A percentile compares a stretch with the other conserved stretches of the same genome.
phyloP scores from a whole-genome alignment of 192 early-diverging fungal species.

The Phlyctochytrium bullatum region DNA sequence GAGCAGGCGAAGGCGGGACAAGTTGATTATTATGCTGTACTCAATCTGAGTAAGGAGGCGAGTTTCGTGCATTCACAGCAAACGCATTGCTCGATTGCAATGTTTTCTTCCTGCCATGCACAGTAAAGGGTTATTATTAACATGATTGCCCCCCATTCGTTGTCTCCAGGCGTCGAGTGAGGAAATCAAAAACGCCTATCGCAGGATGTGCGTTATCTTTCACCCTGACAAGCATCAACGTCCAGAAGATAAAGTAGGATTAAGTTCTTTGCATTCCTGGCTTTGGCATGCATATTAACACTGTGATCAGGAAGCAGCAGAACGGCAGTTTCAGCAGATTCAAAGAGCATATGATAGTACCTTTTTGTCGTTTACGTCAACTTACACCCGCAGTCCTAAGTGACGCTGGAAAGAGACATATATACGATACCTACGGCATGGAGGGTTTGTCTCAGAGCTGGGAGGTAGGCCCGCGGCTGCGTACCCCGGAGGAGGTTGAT shows the following conservation, averaged over 20 bases:
- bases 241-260: constrained; percentile 37
- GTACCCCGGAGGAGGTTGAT: constrained; percentile 30
- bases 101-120: background rate
- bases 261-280: too few species aligned
- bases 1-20: constrained; percentile 22
- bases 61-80: background rate
- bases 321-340: constrained; percentile 45
- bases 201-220: constrained; percentile 48
- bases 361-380: background rate
- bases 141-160: background rate
- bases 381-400: constrained; percentile 30
- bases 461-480: constrained; percentile 40
- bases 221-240: constrained; percentile 57
- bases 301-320: constrained; percentile 32
- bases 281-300: background rate
- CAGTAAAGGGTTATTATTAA: background rate
- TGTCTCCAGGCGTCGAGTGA: constrained; percentile 44
- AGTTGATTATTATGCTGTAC: constrained; percentile 24
- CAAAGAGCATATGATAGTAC: constrained; percentile 49
- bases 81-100: background rate
- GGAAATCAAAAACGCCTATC: constrained; percentile 52
- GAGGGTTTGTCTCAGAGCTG: constrained; percentile 39
- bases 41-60: constrained; percentile 25
- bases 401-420: constrained; percentile 49
- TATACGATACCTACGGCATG: constrained; percentile 53